Base-by-base conservation (phyloP, 2,329 filamentous ascomycete species). In the Microdochium paspali region DNA sequence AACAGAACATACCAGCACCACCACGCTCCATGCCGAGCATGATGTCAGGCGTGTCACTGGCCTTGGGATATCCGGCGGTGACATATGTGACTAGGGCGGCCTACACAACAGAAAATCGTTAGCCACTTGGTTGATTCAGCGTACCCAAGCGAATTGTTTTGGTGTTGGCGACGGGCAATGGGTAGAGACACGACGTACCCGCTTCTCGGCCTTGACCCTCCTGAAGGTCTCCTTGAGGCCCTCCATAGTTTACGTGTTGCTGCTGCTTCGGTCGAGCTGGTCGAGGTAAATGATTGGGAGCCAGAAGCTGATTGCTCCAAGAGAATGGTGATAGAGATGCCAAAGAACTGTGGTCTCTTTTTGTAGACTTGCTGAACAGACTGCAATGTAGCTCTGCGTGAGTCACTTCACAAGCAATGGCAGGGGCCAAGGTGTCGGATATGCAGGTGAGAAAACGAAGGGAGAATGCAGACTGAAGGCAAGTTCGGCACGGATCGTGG, bases 11-110 rank as follows among this genome's bases (percentile, higher is more conserved):
- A 93, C 88, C 88, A 59, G 91, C 84, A 56, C 93, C 93, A 61
- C 93, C 93, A 64, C 84, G 88, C 70, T 98, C 87, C 80, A 98
- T 85, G 39, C 81, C 87, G 53, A 98, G 72, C 59, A 97, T 74
- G 54, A 96, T 84, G 63, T 89, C 82, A 45, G 89, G 82, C 1
- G 90, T 94, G 60, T 87, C 83, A 58, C 86, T 80, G n/a, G 84
- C 75, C 30, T 80, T 87, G 15, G 93, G 93, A 64, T 84, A 98
- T 48, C 93, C 93, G 49, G 91, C 90, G 24, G 93, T 98, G 62
- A 96, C 89, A 75, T 98, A 98, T 24, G 90, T 90, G 54, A 98
- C 88, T 52, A 98, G 77, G 45, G 93, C 91, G 55, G 87, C 74
- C 79, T 93, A 65, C 54, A 51, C 4, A 60, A 23, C 10, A 44